These are phyloP conservation scores for Amanita pallidorosea DNA, from an alignment of 768 basidiomycete species.

Conservation along the genomic window DNA sequence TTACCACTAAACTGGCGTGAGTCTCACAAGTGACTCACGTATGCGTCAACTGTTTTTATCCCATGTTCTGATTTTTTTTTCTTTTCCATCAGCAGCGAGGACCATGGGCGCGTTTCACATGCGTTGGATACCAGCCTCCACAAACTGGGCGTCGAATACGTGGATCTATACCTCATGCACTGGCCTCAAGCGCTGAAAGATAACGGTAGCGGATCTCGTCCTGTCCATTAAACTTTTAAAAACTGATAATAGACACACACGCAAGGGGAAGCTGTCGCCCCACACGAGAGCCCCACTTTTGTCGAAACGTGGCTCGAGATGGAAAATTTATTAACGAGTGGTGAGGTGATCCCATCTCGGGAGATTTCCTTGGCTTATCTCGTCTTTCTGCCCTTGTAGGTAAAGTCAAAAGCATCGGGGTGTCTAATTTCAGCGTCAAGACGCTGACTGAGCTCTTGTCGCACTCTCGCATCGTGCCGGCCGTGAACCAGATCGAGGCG, in stretches of 20 bases:
- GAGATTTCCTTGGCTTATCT: neutral
- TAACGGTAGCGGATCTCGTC: constrained; percentile 9
- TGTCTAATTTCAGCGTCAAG: constrained; percentile 49
- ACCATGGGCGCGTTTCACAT: constrained; percentile 22
- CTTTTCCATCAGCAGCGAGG: constrained; percentile 14
- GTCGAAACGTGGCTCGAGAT: constrained; percentile 16
- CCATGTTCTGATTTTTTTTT: constrained; percentile 8
- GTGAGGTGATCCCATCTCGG: constrained; percentile 6
- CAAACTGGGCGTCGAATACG: constrained; percentile 27
- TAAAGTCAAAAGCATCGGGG: constrained; percentile 38
- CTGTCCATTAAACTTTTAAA: neutral
- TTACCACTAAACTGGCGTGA: constrained; percentile 31
- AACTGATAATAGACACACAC: neutral
- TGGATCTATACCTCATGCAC: constrained; percentile 39
- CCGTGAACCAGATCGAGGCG: constrained; percentile 44
- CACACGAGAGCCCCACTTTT: constrained; percentile 14
- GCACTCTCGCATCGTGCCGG: constrained; percentile 35
- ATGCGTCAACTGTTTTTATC: neutral
- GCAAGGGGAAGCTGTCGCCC: constrained; percentile 5
- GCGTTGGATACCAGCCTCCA: constrained; percentile 23
- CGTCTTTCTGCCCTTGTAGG: constrained; percentile 11
- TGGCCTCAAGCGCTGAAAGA: constrained; percentile 20
- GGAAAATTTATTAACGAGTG: constrained; percentile 18
- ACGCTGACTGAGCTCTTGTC: constrained; percentile 28
- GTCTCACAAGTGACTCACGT: constrained; percentile 2